Evolutionary conservation across 2,329 filamentous ascomycete species (phyloP).

Genomic region (Nothophaeocryptopus gaeumannii): DNA sequence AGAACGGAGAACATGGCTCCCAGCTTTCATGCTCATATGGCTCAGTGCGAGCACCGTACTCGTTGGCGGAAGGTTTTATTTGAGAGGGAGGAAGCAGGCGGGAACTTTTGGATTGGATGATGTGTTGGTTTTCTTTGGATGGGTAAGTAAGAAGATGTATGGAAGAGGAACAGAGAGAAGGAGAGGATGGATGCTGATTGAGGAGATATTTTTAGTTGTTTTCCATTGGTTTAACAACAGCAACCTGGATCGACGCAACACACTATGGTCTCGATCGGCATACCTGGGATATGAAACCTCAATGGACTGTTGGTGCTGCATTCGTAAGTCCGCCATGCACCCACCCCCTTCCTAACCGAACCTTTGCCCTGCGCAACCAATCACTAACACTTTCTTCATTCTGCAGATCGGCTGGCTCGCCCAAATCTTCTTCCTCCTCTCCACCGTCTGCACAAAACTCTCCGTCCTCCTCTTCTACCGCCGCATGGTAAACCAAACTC

Average conservation of each 20-base stretch:
- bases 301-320: constrained; percentile 17
- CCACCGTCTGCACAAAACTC: constrained; percentile 26
- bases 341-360: constrained; percentile 9
- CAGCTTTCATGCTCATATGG: constrained; percentile 24
- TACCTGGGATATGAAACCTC: constrained; percentile 24
- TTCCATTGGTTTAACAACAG: constrained; percentile 22
- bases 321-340: constrained; percentile 14
- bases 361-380: constrained; percentile 25
- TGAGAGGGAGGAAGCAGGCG: constrained; percentile 20
- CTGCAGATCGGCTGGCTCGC: constrained; percentile 23
- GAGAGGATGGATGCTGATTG: too few species aligned
- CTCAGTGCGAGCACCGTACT: constrained; percentile 20
- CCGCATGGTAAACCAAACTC: constrained; percentile 23
- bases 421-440: constrained; percentile 26
- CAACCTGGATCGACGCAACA: constrained; percentile 17
- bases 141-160: constrained; percentile 7
- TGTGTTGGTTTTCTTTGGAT: constrained; percentile 26
- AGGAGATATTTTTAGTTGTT: constrained; percentile 14
- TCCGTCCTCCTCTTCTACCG: constrained; percentile 30
- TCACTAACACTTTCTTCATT: too few species aligned
- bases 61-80: constrained; percentile 22
- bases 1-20: constrained; percentile 24
- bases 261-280: constrained; percentile 24
- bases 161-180: neutral
- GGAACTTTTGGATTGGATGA: constrained; percentile 27